Conservation (phyloP, 2,329 filamentous ascomycete genomes). For the Penicillium sp. region DNA sequence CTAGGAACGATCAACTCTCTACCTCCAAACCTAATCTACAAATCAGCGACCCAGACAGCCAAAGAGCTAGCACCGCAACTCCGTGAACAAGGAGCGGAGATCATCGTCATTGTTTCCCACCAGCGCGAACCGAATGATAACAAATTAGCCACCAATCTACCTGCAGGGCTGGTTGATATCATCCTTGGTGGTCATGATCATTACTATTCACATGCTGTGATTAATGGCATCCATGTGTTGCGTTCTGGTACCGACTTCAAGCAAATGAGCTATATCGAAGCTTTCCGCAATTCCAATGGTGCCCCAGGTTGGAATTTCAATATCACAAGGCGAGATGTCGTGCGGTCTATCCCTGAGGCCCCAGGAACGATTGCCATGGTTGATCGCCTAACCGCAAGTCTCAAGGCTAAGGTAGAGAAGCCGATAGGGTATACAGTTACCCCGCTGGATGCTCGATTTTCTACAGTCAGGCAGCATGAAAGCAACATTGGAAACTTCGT, state of each 20-base stretch:
- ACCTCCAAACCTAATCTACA: conserved; percentile 79
- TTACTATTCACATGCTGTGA: conserved; percentile 74
- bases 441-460: conserved; percentile 83
- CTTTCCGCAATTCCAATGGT: conserved; percentile 56
- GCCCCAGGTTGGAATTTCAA: conserved; percentile 71
- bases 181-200: conserved; percentile 90
- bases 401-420: conserved; percentile 76
- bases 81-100: conserved; percentile 74
- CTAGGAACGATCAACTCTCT: conserved; percentile 84
- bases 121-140: conserved; percentile 87
- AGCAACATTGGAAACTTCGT: conserved; percentile 90
- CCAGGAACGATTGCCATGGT: conserved; percentile 62
- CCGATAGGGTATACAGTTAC: conserved; percentile 79
- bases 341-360: conserved; percentile 67
- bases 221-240: conserved; percentile 81
- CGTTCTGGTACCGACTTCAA: conserved; percentile 90
- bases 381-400: conserved; percentile 66
- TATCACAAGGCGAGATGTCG: conserved; percentile 72
- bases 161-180: conserved; percentile 74
- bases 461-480: conserved; percentile 73
- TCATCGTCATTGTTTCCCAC: conserved; percentile 80
- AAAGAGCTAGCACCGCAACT: conserved; percentile 72
- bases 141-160: conserved; percentile 72
- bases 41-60: conserved; percentile 73
- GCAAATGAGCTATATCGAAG: conserved; percentile 85